These are phyloP conservation scores for Colletotrichum sp. DNA, from an alignment of 2,329 filamentous ascomycete genomes.

Conservation along the genomic window DNA sequence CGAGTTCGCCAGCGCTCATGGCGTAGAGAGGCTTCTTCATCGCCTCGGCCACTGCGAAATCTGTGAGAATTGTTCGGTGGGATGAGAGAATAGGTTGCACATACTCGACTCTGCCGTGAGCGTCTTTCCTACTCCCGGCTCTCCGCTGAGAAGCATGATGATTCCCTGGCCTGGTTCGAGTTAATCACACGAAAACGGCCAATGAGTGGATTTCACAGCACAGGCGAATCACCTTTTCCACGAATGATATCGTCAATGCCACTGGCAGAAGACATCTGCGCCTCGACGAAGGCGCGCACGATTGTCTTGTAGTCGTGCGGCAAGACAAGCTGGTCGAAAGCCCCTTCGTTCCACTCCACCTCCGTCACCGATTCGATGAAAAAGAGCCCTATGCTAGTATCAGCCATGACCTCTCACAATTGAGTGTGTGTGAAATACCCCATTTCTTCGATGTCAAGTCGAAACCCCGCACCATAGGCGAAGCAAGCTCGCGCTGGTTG, in stretches of 20 bases:
- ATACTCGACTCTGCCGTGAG: background rate
- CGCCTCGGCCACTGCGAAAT: background rate
- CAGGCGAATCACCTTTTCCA: background rate
- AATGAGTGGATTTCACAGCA: background rate
- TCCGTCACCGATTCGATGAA: background rate
- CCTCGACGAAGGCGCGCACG: background rate
- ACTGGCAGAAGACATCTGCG: background rate
- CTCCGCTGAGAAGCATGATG: background rate
- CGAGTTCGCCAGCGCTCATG: background rate
- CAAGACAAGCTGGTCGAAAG: background rate
- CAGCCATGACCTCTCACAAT: background rate
- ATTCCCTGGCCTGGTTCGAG: background rate
- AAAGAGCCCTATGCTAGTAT: background rate
- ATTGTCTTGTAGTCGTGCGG: background rate
- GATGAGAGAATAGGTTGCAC: accelerated
- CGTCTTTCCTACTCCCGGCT: background rate
- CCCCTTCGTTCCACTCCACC: background rate
- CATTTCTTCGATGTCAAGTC: background rate
- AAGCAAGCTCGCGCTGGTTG: background rate
- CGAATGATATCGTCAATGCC: background rate
- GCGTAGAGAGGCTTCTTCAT: background rate
- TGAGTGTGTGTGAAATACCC: accelerated
- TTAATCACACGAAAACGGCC: background rate
- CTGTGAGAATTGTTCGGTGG: accelerated
- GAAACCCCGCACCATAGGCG: background rate